A percentile compares a stretch with the other conserved stretches of the same genome.
phyloP scores from a whole-genome alignment of 257 asterid species.

The Fraxinus americana region DNA sequence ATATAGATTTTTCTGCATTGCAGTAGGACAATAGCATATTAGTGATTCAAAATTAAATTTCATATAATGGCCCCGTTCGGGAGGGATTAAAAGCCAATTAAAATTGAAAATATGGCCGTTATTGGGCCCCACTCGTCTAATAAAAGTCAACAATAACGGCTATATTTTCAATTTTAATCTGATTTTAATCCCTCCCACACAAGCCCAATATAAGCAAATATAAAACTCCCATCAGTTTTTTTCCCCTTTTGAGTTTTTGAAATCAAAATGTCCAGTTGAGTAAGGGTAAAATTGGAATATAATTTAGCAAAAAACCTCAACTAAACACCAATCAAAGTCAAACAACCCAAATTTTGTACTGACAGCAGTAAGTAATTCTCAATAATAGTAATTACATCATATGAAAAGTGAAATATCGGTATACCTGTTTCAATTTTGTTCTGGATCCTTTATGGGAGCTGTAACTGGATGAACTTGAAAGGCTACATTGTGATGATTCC shows the following conservation, averaged over 20 bases:
- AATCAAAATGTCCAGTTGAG: neutral
- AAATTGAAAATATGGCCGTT: too few relatives aligned
- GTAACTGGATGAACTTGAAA: slow-evolving; percentile 66
- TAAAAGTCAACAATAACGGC: too few relatives aligned
- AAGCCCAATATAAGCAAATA: slow-evolving; percentile 1
- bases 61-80: too few relatives aligned
- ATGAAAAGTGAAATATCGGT: slow-evolving; percentile 6
- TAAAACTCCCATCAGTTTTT: neutral
- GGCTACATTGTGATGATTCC: slow-evolving; percentile 68
- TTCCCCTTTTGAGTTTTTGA: neutral
- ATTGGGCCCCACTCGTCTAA: too few relatives aligned
- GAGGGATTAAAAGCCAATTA: too few relatives aligned
- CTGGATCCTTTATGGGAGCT: slow-evolving; percentile 44
- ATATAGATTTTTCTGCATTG: slow-evolving; percentile 42
- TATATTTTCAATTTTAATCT: too few relatives aligned
- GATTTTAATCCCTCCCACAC: too few relatives aligned
- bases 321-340: neutral
- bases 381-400: neutral
- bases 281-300: neutral
- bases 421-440: slow-evolving; percentile 51
- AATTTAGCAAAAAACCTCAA: neutral
- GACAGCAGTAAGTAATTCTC: neutral
- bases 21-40: slow-evolving; percentile 10
- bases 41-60: slow-evolving; percentile 15
- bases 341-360: neutral